A percentile compares a stretch with the other conserved stretches of the same genome.
Evolutionary conservation across 305 asterid genomes (phyloP).

Genomic region (Solanum aculeatissimum): DNA sequence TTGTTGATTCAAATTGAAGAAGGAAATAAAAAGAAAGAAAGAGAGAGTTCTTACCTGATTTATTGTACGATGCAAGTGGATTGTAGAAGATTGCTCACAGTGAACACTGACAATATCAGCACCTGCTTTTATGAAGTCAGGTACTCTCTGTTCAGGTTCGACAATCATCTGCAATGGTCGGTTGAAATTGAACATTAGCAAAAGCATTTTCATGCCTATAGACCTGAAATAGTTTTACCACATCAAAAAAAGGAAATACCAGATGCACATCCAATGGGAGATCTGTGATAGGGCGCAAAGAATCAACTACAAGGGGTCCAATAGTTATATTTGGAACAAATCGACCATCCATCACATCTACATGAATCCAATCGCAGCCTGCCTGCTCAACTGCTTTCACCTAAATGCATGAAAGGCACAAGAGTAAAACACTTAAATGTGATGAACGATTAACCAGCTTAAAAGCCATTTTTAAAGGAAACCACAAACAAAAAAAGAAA

Average conservation of each 20-base stretch:
- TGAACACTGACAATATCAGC: conserved; percentile 97
- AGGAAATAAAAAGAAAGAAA: background rate
- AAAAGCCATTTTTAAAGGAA: background rate
- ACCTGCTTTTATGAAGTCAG: conserved; percentile 98
- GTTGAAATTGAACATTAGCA: conserved; percentile 13
- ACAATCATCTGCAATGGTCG: conserved; percentile 91
- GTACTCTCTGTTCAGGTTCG: conserved; percentile 94
- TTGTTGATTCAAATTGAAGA: background rate
- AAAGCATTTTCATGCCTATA: conserved; percentile 7
- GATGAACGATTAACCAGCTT: background rate
- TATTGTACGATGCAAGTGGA: conserved; percentile 93
- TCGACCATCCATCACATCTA: conserved; percentile 99
- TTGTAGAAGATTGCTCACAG: conserved; percentile 95
- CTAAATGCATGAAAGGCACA: conserved; percentile 25
- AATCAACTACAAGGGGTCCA: conserved; percentile 90
- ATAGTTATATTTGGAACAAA: conserved; percentile 98
- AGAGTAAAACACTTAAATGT: background rate
- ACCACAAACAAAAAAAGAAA: background rate
- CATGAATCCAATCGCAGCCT: conserved; percentile 99
- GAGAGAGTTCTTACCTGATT: conserved; percentile 51
- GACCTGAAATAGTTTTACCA: background rate
- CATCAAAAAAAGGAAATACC: conserved; percentile 35
- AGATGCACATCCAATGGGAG: conserved; percentile 98
- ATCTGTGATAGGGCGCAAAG: conserved; percentile 91
- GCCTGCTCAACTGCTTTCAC: conserved; percentile 97